These are phyloP conservation scores for Diaporthe humulicola DNA, from an alignment of 2,329 filamentous ascomycete species.

Conservation along the genomic window DNA sequence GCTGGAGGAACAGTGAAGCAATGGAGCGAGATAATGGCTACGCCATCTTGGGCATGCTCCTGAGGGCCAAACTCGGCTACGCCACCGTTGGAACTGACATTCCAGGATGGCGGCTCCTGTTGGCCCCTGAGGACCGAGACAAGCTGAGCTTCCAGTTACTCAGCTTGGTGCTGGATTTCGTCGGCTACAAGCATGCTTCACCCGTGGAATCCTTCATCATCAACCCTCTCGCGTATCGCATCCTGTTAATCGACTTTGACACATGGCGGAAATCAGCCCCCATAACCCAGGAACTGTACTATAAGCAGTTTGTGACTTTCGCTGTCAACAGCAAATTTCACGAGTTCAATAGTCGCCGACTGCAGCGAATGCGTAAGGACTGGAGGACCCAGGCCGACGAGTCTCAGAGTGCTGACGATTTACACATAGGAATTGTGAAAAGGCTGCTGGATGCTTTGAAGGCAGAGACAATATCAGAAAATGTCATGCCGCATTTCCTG, in stretches of 20 bases:
- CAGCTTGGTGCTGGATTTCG: constrained; percentile 83
- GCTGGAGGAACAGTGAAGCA: constrained; percentile 97
- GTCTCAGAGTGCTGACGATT: constrained; percentile 39
- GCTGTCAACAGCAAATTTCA: constrained; percentile 91
- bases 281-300: constrained; percentile 88
- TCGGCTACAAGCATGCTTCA: constrained; percentile 86
- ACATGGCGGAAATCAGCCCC: constrained; percentile 87
- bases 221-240: constrained; percentile 93
- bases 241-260: constrained; percentile 92
- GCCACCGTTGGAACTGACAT: constrained; percentile 51
- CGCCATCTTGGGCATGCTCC: constrained; percentile 84
- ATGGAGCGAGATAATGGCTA: constrained; percentile 98
- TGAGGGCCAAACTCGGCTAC: constrained; percentile 84
- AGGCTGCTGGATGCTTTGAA: constrained; percentile 92
- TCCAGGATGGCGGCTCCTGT: constrained; percentile 55
- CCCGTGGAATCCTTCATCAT: constrained; percentile 93
- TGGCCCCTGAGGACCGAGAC: constrained; percentile 68
- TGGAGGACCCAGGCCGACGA: constrained; percentile 38
- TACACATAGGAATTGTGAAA: constrained; percentile 82
- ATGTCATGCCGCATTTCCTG: constrained; percentile 82
- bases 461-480: constrained; percentile 79
- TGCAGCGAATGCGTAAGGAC: constrained; percentile 88
- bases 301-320: constrained; percentile 91
- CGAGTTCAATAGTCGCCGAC: constrained; percentile 88
- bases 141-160: constrained; percentile 75